Evolutionary conservation across 2,329 filamentous ascomycete species (phyloP).

Genomic region (Hypoxylon sp.): DNA sequence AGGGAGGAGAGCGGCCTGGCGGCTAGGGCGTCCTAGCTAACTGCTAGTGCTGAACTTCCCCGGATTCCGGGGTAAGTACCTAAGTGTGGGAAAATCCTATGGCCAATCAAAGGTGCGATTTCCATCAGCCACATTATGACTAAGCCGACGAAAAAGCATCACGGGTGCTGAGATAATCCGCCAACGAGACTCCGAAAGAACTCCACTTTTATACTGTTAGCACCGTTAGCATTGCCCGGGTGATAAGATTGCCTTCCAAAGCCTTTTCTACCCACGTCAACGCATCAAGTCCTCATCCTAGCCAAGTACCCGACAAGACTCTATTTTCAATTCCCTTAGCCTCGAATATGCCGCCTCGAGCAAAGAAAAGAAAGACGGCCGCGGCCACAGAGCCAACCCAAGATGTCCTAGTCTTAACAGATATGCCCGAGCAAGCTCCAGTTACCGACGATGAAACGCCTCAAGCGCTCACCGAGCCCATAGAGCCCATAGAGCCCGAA

Average conservation of each 20-base stretch:
- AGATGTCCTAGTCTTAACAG: conserved; percentile 40
- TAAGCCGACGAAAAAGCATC: not conserved
- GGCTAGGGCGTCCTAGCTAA: conserved; percentile 6
- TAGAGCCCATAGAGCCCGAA: conserved; percentile 7
- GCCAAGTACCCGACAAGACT: not conserved
- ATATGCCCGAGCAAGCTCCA: conserved; percentile 39
- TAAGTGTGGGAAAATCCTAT: not conserved
- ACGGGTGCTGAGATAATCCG: conserved; percentile 26
- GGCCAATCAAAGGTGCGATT: not conserved
- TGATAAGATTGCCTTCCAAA: not conserved
- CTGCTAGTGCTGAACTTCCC: conserved; percentile 21
- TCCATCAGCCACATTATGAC: not conserved
- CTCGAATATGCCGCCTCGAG: conserved; percentile 54
- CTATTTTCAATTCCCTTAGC: not conserved
- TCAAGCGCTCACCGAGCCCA: conserved; percentile 19
- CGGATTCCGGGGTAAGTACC: conserved; percentile 33
- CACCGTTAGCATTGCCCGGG: not conserved
- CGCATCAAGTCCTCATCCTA: not conserved
- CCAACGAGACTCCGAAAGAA: not conserved
- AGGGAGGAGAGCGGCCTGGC: not conserved
- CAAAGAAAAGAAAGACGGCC: conserved; percentile 60
- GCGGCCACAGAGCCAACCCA: conserved; percentile 37
- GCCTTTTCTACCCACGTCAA: too few species aligned
- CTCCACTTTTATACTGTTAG: not conserved
- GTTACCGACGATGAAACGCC: conserved; percentile 31